Base-by-base conservation (phyloP, 1,284 basidiomycete species). In the Cryptococcus sp. region DNA sequence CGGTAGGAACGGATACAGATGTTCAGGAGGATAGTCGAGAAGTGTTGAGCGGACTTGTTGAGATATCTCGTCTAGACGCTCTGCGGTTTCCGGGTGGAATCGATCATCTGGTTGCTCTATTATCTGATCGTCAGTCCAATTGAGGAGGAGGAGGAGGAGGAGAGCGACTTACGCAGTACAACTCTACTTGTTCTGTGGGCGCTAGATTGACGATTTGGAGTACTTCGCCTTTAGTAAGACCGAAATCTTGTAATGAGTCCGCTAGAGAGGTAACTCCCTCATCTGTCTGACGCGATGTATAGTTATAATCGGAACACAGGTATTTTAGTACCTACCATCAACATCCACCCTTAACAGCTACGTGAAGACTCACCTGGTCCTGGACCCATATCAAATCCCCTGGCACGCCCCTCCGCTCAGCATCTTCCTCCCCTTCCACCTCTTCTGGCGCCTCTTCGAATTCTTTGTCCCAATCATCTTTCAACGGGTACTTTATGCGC, bases 61-160 rank as follows among this genome's bases (percentile, higher is more conserved):
- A 2, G 90, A 77, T 9, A 96, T 83, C 18, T 84, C 81, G 16
- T 87, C 81, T 76, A 92, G 86, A 36, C 79, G 78, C 21, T 84
- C 81, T 0, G 83, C 81, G 24, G 69, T 60, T 5, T 64, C 57
- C 21, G 64, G 62, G 3, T 59, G 51, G 41, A 93, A 81, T 39
- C 91, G 81, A 57, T 87, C 86, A 71, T 91, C 88, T 1, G 91
- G 77, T 70, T 94, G 91, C 73, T 96, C 91, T 14, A 97, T 83
- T 47, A 93, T 86, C 91, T 94, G 61, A 14, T 19, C 7, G 36
- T 39, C 36, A 39, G 36, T 39, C 4, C 16, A 16, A 16, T 7
- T 13, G 14, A 34, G 9, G 7, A 13, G 25, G 43, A 31, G 19
- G 43, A 2, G 45, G 43, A 31, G 32, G 45, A 16, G 31, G 16